phyloP scores from a whole-genome alignment of 1,284 basidiomycete genomes.

The Grifola frondosa region DNA sequence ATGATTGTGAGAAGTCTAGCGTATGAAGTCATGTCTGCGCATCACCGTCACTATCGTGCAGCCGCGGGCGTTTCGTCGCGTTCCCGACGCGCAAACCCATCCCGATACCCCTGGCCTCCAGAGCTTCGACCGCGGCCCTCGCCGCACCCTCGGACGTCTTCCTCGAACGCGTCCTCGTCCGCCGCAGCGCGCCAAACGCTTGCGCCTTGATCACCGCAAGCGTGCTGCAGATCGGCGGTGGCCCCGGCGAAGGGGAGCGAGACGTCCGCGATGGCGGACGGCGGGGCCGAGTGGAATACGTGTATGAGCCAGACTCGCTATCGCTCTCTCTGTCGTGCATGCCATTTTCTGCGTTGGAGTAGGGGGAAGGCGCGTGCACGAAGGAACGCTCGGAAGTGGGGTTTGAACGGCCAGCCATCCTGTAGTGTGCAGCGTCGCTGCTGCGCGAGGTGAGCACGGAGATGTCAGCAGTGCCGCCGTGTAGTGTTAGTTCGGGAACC shows the following conservation, averaged over 20 bases:
- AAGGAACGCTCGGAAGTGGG: constrained; percentile 50
- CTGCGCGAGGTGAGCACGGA: constrained; percentile 51
- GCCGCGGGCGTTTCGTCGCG: constrained; percentile 56
- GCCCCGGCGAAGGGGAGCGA: constrained; percentile 70
- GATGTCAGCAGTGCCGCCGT: constrained; percentile 70
- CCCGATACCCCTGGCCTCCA: constrained; percentile 73
- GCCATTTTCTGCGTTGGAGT: constrained; percentile 50
- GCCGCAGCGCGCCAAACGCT: constrained; percentile 77
- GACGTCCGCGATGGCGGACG: constrained; percentile 44
- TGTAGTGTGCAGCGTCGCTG: constrained; percentile 59
- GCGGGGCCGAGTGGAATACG: constrained; percentile 29
- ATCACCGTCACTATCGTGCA: constrained; percentile 50
- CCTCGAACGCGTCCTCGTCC: constrained; percentile 71
- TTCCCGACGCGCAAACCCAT: constrained; percentile 48
- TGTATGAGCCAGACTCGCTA: constrained; percentile 48
- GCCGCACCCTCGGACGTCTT: constrained; percentile 70
- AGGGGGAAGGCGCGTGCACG: constrained; percentile 49
- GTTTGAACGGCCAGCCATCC: constrained; percentile 48
- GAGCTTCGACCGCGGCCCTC: constrained; percentile 73
- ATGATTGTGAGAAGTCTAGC: constrained; percentile 21
- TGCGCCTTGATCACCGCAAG: constrained; percentile 86
- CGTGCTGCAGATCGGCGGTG: constrained; percentile 68
- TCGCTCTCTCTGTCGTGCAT: constrained; percentile 54
- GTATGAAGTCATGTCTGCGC: constrained; percentile 39
- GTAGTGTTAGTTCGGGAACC: constrained; percentile 60